phyloP scores from a whole-genome alignment of 179 eudicot species.

The Heliamphora ciliata region DNA sequence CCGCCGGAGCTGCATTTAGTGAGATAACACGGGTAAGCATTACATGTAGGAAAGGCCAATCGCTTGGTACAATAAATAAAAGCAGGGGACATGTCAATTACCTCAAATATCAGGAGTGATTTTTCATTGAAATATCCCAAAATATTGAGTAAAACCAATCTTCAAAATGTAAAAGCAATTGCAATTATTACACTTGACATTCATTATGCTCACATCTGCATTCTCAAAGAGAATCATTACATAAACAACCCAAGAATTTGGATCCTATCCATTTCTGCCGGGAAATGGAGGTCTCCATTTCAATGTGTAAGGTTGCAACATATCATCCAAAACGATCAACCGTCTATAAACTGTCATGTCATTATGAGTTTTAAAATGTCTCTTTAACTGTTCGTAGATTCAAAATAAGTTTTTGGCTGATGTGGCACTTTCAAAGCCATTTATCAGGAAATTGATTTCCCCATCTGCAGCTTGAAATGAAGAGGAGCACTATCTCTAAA shows the following conservation, averaged over 20 bases:
- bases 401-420: no score
- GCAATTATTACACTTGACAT: neutral
- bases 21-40: neutral
- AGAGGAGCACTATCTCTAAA: no score
- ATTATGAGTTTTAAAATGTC: no score
- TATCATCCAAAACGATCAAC: no score
- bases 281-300: no score
- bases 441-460: no score
- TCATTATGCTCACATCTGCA: neutral
- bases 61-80: neutral
- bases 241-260: neutral
- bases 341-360: no score
- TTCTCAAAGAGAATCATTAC: neutral
- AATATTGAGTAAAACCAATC: neutral
- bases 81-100: neutral
- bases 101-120: neutral
- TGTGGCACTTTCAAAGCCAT: no score
- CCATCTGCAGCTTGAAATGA: no score
- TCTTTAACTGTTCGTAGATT: no score
- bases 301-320: no score
- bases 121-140: neutral
- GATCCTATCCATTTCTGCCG: no score
- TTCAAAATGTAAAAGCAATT: neutral
- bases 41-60: neutral
- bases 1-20: constrained; percentile 68